Percentiles rank a stretch among this genome's conserved stretches.
Conservation (phyloP, 768 basidiomycete species). For the Nidularia sp. region DNA sequence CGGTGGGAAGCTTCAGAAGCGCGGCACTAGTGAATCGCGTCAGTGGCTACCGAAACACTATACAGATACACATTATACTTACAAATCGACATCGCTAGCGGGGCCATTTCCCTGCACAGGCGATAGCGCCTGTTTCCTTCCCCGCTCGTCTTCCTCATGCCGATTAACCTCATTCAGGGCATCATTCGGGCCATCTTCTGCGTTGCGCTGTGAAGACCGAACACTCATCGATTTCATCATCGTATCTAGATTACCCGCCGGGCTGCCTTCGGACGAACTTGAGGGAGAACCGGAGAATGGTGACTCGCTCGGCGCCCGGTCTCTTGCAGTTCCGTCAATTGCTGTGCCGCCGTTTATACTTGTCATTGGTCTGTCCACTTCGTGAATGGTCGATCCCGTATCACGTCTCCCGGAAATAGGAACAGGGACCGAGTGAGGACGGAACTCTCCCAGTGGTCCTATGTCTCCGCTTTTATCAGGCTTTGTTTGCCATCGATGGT, state of each 20-base stretch:
- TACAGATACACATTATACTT: conserved; percentile 11
- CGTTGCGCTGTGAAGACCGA: background rate
- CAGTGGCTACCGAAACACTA: background rate
- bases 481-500: conserved; percentile 13
- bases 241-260: conserved; percentile 29
- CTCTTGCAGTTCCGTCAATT: background rate
- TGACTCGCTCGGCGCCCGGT: background rate
- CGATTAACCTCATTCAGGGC: background rate
- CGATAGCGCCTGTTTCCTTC: conserved; percentile 49
- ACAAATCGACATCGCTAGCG: conserved; percentile 40
- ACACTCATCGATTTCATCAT: conserved; percentile 24
- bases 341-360: no score
- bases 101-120: conserved; percentile 48
- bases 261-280: conserved; percentile 41
- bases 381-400: conserved; percentile 11
- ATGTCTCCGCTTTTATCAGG: background rate
- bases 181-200: background rate
- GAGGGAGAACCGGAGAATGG: conserved; percentile 18
- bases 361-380: conserved; percentile 3
- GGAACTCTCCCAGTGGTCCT: background rate
- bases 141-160: conserved; percentile 31
- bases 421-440: background rate
- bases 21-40: conserved; percentile 18
- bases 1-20: conserved; percentile 30
- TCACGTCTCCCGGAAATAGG: conserved; percentile 10